Percentiles rank a stretch among this genome's conserved stretches.
These are phyloP conservation scores for Aspergillus intermedius DNA, from an alignment of 2,329 filamentous ascomycete species.

Conservation along the genomic window DNA sequence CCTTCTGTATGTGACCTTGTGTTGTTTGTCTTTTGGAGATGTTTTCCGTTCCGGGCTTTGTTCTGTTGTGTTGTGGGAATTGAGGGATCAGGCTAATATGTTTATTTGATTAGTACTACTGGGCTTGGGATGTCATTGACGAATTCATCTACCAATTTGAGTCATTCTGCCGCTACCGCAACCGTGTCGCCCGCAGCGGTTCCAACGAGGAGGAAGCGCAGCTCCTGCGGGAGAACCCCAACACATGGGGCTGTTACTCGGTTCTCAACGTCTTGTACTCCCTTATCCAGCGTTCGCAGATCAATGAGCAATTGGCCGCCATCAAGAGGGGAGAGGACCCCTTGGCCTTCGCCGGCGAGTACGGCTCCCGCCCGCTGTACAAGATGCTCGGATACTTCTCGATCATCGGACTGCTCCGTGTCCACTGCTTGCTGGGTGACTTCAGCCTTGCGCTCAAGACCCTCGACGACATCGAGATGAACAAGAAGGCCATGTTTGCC, in stretches of 20 bases:
- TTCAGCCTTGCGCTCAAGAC: constrained; percentile 98
- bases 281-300: constrained; percentile 95
- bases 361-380: constrained; percentile 89
- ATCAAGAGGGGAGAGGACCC: constrained; percentile 93
- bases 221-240: constrained; percentile 89
- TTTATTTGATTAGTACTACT: constrained; percentile 69
- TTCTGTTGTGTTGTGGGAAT: neutral
- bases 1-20: constrained; percentile 68
- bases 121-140: constrained; percentile 99
- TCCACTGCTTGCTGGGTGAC: constrained; percentile 93
- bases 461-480: constrained; percentile 97
- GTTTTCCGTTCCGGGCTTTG: neutral
- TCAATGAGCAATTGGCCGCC: constrained; percentile 91
- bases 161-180: constrained; percentile 95
- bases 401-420: constrained; percentile 91
- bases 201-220: constrained; percentile 88
- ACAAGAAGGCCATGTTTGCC: constrained; percentile 99
- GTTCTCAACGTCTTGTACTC: constrained; percentile 99
- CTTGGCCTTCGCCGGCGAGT: constrained; percentile 81
- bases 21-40: constrained; percentile 4
- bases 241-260: constrained; percentile 99
- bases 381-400: constrained; percentile 99
- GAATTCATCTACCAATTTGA: constrained; percentile 99
- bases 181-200: constrained; percentile 72
- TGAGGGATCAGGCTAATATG: neutral